Evolutionary conservation across 495 filamentous ascomycete genomes (phyloP).

Genomic region (Aspergillus incahuasiensis): DNA sequence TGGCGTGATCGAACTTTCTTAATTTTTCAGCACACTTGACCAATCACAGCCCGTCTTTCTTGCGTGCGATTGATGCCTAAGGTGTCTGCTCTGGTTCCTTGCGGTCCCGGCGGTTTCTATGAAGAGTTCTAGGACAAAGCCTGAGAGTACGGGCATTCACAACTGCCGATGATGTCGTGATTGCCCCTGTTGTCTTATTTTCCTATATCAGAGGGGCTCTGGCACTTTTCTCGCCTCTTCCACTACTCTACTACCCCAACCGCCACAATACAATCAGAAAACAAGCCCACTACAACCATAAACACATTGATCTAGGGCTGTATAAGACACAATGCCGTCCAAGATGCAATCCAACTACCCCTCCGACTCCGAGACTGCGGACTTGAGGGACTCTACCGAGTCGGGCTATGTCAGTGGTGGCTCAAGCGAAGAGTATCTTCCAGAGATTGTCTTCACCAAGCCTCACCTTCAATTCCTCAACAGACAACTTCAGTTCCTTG

Average conservation of each 20-base stretch:
- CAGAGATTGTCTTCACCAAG: conserved; percentile 81
- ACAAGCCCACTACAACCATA: neutral
- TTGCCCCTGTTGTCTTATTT: conserved; percentile 27
- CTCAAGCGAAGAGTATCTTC: conserved; percentile 60
- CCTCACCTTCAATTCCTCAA: conserved; percentile 88
- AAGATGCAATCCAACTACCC: conserved; percentile 37
- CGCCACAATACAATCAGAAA: conserved; percentile 4
- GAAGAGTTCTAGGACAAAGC: conserved; percentile 20
- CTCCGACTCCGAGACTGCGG: conserved; percentile 35
- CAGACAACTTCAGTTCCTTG: conserved; percentile 75
- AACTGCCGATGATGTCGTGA: conserved; percentile 33
- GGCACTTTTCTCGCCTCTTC: conserved; percentile 19
- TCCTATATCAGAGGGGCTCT: conserved; percentile 29
- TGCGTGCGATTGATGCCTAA: neutral
- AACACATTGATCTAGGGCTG: conserved; percentile 3
- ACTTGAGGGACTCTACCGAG: conserved; percentile 50
- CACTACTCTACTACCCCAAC: conserved; percentile 13
- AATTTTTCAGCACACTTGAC: too few species aligned
- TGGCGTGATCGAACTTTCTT: conserved; percentile 40
- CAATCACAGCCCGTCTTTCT: too few species aligned
- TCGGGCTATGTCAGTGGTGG: conserved; percentile 84
- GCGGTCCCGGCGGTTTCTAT: too few species aligned
- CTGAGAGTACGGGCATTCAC: conserved; percentile 21
- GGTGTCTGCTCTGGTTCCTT: too few species aligned
- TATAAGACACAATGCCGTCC: conserved; percentile 36